Evolutionary conservation across 257 asterid genomes (phyloP).

Genomic region (Solanum tarapatanum): DNA sequence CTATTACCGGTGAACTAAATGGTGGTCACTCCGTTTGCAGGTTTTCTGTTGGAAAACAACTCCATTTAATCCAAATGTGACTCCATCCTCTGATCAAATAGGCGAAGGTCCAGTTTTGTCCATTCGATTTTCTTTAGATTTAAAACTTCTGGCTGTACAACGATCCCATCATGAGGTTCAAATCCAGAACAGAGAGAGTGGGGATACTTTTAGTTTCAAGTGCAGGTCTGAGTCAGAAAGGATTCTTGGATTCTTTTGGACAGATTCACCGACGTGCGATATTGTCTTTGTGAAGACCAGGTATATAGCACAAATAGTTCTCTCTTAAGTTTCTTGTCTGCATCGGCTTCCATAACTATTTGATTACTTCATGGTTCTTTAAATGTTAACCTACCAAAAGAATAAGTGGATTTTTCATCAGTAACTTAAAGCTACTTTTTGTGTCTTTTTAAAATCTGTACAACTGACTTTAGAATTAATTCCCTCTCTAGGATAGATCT

Average conservation of each 20-base stretch:
- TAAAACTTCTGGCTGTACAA: slow-evolving; percentile 76
- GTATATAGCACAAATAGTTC: slow-evolving; percentile 22
- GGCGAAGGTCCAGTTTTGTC: slow-evolving; percentile 74
- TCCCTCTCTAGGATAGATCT: background rate
- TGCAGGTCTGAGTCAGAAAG: slow-evolving; percentile 69
- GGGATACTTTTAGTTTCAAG: slow-evolving; percentile 46
- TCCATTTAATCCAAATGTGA: slow-evolving; percentile 57
- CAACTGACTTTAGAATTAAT: background rate
- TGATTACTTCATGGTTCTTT: background rate
- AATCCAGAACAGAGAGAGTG: slow-evolving; percentile 67
- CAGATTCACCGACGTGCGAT: slow-evolving; percentile 71
- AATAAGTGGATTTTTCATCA: background rate
- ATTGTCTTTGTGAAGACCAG: slow-evolving; percentile 82
- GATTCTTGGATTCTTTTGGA: slow-evolving; percentile 91
- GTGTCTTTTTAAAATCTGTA: background rate
- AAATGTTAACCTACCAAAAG: background rate
- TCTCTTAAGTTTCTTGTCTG: background rate
- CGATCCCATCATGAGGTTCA: slow-evolving; percentile 75
- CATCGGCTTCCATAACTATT: background rate
- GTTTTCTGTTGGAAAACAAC: slow-evolving; percentile 75
- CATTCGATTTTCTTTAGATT: slow-evolving; percentile 74
- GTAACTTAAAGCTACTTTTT: background rate
- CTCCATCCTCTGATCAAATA: slow-evolving; percentile 61
- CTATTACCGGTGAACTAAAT: slow-evolving; percentile 11
- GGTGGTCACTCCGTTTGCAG: slow-evolving; percentile 21